These are phyloP conservation scores for Trichoderma semiorbis DNA, from an alignment of 2,329 filamentous ascomycete genomes.

Conservation along the genomic window DNA sequence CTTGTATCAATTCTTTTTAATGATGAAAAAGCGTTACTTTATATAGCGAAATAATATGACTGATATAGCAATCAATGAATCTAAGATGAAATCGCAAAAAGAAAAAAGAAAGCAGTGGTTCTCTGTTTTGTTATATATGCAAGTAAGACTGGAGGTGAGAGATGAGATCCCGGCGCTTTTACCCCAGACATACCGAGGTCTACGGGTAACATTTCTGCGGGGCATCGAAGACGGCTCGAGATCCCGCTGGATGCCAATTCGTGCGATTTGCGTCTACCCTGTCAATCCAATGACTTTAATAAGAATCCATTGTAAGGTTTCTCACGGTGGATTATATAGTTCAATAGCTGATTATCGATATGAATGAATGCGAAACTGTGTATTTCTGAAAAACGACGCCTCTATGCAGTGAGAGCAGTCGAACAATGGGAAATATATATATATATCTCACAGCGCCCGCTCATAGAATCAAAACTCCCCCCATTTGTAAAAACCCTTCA, in stretches of 20 bases:
- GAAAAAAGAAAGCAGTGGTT: not conserved
- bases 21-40: not conserved
- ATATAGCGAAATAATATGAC: not conserved
- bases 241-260: not conserved
- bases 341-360: not conserved
- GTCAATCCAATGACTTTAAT: not conserved
- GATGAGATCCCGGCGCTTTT: not conserved
- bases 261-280: not conserved
- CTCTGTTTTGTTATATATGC: not conserved
- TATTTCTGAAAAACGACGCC: not conserved
- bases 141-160: not conserved
- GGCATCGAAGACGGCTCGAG: not conserved
- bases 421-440: not conserved
- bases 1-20: not conserved
- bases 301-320: not conserved
- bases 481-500: not conserved
- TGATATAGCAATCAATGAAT: not conserved
- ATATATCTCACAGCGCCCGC: not conserved
- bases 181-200: slow-evolving; percentile 14
- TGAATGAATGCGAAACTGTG: not conserved
- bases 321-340: not conserved
- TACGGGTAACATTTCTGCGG: slow-evolving; percentile 2
- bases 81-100: not conserved
- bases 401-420: not conserved
- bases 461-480: not conserved